Evolutionary conservation across 371 early-diverging fungal genomes (phyloP).

Genomic region (Syncephalis fuscata): DNA sequence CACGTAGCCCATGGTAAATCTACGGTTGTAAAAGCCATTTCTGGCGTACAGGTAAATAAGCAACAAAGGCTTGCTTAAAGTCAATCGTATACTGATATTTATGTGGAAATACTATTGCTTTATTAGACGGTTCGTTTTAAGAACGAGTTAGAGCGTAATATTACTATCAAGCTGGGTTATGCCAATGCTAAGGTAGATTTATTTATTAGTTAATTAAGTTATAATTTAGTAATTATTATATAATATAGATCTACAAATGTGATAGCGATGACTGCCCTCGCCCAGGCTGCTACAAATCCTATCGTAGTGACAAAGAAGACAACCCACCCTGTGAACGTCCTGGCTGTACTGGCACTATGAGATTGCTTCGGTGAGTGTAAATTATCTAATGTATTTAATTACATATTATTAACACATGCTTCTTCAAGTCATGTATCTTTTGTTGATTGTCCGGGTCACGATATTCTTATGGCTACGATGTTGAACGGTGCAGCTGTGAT

Average conservation of each 20-base stretch:
- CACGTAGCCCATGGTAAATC: slow-evolving; percentile 99
- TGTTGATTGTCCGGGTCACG: slow-evolving; percentile 99
- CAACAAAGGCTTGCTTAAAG: neutral
- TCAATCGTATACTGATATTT: neutral
- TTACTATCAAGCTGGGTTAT: slow-evolving; percentile 99
- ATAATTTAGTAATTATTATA: neutral
- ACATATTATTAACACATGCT: slow-evolving; percentile 1
- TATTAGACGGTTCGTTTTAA: slow-evolving; percentile 94
- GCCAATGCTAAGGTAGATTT: slow-evolving; percentile 96
- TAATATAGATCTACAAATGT: slow-evolving; percentile 89
- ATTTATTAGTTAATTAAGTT: neutral
- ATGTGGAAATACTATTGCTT: neutral
- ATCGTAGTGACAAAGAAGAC: slow-evolving; percentile 70
- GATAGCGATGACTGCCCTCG: slow-evolving; percentile 82
- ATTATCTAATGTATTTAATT: neutral
- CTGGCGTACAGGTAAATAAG: slow-evolving; percentile 92
- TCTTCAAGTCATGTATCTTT: slow-evolving; percentile 91
- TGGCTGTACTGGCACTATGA: slow-evolving; percentile 80
- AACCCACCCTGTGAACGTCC: slow-evolving; percentile 82
- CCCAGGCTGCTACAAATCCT: slow-evolving; percentile 91
- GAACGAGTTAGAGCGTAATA: slow-evolving; percentile 99
- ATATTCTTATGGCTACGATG: slow-evolving; percentile 99
- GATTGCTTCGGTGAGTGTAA: slow-evolving; percentile 41
- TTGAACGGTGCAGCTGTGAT: slow-evolving; percentile 99
- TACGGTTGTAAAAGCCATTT: slow-evolving; percentile 98